A percentile compares a stretch with the other conserved stretches of the same genome.
Evolutionary conservation across 768 basidiomycete genomes (phyloP).

Genomic region (Epithele typhae): DNA sequence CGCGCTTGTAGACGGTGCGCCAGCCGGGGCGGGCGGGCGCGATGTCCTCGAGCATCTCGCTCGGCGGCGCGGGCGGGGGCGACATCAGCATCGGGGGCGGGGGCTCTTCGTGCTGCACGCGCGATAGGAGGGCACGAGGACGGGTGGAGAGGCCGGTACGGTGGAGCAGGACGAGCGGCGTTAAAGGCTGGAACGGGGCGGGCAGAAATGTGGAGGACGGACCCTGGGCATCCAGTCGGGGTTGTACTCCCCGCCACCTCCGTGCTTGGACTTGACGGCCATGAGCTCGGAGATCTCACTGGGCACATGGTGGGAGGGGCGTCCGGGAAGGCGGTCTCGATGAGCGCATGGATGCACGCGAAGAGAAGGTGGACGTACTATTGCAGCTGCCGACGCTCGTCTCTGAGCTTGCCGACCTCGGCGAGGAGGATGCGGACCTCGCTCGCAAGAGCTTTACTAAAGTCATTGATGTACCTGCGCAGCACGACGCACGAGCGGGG

Average conservation of each 20-base stretch:
- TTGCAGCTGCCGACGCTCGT: slow-evolving; percentile 53
- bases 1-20: slow-evolving; percentile 67
- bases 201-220: slow-evolving; percentile 13
- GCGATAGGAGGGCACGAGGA: neutral
- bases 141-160: slow-evolving; percentile 25
- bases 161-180: neutral
- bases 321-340: neutral
- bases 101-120: slow-evolving; percentile 29
- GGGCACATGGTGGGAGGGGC: neutral
- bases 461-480: slow-evolving; percentile 51
- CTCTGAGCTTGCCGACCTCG: slow-evolving; percentile 57
- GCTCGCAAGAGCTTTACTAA: slow-evolving; percentile 57
- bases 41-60: slow-evolving; percentile 38
- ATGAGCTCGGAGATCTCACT: slow-evolving; percentile 86
- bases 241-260: slow-evolving; percentile 72
- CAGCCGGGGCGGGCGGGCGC: slow-evolving; percentile 63
- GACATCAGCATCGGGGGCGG: slow-evolving; percentile 19
- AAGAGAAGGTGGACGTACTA: slow-evolving; percentile 35
- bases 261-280: slow-evolving; percentile 79
- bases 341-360: neutral
- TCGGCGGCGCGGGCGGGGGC: slow-evolving; percentile 38
- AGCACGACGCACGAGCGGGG: slow-evolving; percentile 4
- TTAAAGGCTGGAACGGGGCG: slow-evolving; percentile 5
- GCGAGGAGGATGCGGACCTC: slow-evolving; percentile 60
- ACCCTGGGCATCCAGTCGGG: slow-evolving; percentile 71